These are phyloP conservation scores for Samsoniella hepiali DNA, from an alignment of 2,329 filamentous ascomycete genomes.

Conservation along the genomic window DNA sequence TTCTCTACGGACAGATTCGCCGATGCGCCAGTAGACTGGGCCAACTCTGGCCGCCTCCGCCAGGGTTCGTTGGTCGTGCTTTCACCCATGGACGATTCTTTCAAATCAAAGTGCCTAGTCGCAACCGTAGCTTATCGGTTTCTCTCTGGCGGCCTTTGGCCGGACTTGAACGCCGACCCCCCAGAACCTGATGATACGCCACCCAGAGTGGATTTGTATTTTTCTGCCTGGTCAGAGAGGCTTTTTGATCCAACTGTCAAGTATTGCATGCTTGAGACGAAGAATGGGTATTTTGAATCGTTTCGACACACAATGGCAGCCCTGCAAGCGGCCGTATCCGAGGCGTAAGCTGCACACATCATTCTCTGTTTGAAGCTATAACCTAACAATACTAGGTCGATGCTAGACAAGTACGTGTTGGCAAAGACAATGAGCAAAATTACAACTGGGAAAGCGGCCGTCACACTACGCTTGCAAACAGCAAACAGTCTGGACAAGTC, in stretches of 20 bases:
- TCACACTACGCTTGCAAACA: conserved; percentile 22
- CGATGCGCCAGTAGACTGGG: conserved; percentile 64
- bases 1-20: conserved; percentile 66
- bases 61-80: conserved; percentile 53
- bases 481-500: conserved; percentile 59
- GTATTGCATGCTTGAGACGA: conserved; percentile 76
- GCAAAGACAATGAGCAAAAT: background rate
- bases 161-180: conserved; percentile 35
- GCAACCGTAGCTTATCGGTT: conserved; percentile 71
- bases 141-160: conserved; percentile 55
- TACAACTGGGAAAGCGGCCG: conserved; percentile 25
- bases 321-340: conserved; percentile 55
- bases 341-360: conserved; percentile 39
- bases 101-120: conserved; percentile 62
- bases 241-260: conserved; percentile 65
- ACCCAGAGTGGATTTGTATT: conserved; percentile 73
- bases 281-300: conserved; percentile 73
- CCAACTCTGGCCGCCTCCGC: conserved; percentile 48
- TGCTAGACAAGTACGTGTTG: background rate
- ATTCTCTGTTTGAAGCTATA: background rate
- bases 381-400: background rate
- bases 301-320: conserved; percentile 69
- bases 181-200: conserved; percentile 36
- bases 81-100: conserved; percentile 55
- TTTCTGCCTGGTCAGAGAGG: conserved; percentile 57